A percentile compares a stretch with the other conserved stretches of the same genome.
Conservation (phyloP, 1,284 basidiomycete species). For the Puccinia polysora region DNA sequence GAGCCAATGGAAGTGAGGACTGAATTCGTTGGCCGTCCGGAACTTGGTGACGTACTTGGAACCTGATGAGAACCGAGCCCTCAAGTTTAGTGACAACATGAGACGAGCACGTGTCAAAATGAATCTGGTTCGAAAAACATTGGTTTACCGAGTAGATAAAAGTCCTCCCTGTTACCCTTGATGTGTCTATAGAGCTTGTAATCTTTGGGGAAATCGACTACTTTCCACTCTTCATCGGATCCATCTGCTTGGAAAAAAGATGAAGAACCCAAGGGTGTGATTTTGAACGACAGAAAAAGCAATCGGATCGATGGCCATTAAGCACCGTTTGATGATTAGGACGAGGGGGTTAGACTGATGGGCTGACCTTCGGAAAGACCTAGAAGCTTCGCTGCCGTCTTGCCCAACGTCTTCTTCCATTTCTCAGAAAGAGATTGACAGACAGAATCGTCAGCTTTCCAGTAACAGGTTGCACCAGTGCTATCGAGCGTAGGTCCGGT, state of each 20-base stretch:
- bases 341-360: background rate
- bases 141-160: slow-evolving; percentile 31
- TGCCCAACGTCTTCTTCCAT: slow-evolving; percentile 31
- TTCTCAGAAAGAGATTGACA: background rate
- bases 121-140: no score
- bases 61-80: no score
- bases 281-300: background rate
- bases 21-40: slow-evolving; percentile 72
- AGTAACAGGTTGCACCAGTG: slow-evolving; percentile 29
- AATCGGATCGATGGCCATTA: slow-evolving; percentile 1
- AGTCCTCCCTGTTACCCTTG: slow-evolving; percentile 36
- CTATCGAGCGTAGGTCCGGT: slow-evolving; percentile 9
- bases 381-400: slow-evolving; percentile 27
- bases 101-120: no score
- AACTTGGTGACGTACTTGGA: slow-evolving; percentile 59
- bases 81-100: no score
- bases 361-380: slow-evolving; percentile 21
- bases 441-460: slow-evolving; percentile 25
- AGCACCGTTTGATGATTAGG: no score
- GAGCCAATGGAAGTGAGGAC: slow-evolving; percentile 74
- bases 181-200: slow-evolving; percentile 40
- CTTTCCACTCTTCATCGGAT: slow-evolving; percentile 37
- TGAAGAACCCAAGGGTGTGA: background rate
- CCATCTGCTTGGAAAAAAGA: slow-evolving; percentile 6
- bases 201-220: slow-evolving; percentile 23